These are phyloP conservation scores for Austropuccinia psidii DNA, from an alignment of 1,284 basidiomycete genomes.

Conservation along the genomic window DNA sequence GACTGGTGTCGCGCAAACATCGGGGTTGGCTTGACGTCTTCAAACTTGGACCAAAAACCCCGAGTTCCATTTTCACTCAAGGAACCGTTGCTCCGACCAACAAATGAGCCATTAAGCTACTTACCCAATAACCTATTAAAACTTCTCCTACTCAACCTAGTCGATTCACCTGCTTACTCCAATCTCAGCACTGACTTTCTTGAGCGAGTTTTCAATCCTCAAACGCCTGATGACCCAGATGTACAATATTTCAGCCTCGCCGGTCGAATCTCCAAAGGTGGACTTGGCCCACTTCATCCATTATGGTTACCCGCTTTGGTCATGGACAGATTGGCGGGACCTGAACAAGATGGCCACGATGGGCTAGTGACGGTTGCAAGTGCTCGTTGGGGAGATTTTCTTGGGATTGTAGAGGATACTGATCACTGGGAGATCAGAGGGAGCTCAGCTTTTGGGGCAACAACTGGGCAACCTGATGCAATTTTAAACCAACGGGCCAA, in stretches of 20 bases:
- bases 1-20: constrained; percentile 35
- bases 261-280: constrained; percentile 57
- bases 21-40: constrained; percentile 13
- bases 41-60: not conserved
- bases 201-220: constrained; percentile 79
- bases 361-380: constrained; percentile 83
- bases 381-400: constrained; percentile 79
- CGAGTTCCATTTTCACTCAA: constrained; percentile 29
- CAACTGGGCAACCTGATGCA: not conserved
- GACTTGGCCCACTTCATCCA: constrained; percentile 79
- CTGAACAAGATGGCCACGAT: constrained; percentile 78
- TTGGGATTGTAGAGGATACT: constrained; percentile 79
- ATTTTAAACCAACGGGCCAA: not conserved
- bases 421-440: constrained; percentile 98
- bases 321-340: constrained; percentile 61
- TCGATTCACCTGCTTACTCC: constrained; percentile 95
- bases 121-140: constrained; percentile 64
- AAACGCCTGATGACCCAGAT: constrained; percentile 66
- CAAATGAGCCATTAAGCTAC: not conserved
- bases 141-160: constrained; percentile 78
- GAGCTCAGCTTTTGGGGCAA: constrained; percentile 52
- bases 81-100: constrained; percentile 11
- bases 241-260: constrained; percentile 91
- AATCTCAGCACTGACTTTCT: constrained; percentile 85
- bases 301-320: constrained; percentile 95